These are phyloP conservation scores for Aegle marmelos DNA, from an alignment of 345 rosid genomes.

Conservation along the genomic window DNA sequence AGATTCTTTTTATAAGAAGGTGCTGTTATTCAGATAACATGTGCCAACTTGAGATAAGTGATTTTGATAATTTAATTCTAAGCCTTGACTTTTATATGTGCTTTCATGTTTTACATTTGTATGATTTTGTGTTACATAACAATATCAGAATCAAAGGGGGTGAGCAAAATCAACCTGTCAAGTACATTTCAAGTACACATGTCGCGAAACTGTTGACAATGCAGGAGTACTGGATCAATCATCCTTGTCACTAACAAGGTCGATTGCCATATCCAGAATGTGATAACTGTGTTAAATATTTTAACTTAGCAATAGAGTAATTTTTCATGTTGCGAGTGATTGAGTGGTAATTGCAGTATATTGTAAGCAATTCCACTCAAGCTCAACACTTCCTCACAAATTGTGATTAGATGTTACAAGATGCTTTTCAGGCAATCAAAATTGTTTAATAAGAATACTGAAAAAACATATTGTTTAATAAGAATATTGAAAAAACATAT, in stretches of 20 bases:
- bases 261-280: not conserved
- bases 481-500: too few species aligned
- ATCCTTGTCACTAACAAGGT: not conserved
- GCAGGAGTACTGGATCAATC: not conserved
- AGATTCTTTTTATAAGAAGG: too few species aligned
- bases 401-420: too few species aligned
- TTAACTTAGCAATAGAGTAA: not conserved
- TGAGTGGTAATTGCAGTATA: too few species aligned
- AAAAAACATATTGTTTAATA: too few species aligned
- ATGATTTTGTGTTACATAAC: not conserved
- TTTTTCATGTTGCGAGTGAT: too few species aligned
- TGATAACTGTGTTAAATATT: not conserved
- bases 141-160: not conserved
- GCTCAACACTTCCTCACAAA: too few species aligned
- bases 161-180: not conserved
- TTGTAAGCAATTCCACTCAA: too few species aligned
- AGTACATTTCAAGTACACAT: not conserved
- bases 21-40: slow-evolving; percentile 31
- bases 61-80: not conserved
- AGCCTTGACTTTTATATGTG: not conserved
- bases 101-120: not conserved
- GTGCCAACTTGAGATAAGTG: slow-evolving; percentile 30
- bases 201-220: not conserved
- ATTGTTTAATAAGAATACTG: too few species aligned
- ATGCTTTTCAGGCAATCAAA: too few species aligned